Conservation (phyloP, 257 asterid species). For the Galeopsis tetrahit region DNA sequence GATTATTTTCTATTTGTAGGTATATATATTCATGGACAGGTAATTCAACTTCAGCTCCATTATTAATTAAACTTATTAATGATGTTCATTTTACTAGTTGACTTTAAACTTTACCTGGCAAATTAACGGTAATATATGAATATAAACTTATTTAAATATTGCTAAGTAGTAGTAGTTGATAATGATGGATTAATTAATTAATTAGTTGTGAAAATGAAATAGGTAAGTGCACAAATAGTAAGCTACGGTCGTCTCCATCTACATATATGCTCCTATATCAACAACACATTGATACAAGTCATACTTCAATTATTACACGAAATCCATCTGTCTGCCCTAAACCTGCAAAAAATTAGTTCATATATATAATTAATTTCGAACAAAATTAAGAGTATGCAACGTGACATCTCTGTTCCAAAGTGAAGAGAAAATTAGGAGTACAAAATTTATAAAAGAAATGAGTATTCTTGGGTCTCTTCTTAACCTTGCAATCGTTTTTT, state of each 20-base stretch:
- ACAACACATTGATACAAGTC: too few relatives aligned
- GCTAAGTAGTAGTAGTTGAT: too few relatives aligned
- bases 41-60: background rate
- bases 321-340: too few relatives aligned
- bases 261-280: background rate
- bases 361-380: background rate
- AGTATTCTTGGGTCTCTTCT: too few relatives aligned
- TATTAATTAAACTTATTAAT: background rate
- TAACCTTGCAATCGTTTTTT: too few relatives aligned
- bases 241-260: background rate
- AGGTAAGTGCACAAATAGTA: background rate
- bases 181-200: too few relatives aligned
- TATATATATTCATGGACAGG: background rate
- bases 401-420: background rate
- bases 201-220: background rate
- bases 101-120: slow-evolving; percentile 14
- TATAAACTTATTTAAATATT: background rate
- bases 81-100: slow-evolving; percentile 25
- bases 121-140: slow-evolving; percentile 1
- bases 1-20: background rate
- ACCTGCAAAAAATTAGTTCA: too few relatives aligned
- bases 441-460: too few relatives aligned
- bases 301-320: too few relatives aligned
- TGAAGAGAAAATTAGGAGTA: background rate
- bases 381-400: background rate